phyloP scores from a whole-genome alignment of 1,284 basidiomycete genomes.

The Exsudoporus floridanus region DNA sequence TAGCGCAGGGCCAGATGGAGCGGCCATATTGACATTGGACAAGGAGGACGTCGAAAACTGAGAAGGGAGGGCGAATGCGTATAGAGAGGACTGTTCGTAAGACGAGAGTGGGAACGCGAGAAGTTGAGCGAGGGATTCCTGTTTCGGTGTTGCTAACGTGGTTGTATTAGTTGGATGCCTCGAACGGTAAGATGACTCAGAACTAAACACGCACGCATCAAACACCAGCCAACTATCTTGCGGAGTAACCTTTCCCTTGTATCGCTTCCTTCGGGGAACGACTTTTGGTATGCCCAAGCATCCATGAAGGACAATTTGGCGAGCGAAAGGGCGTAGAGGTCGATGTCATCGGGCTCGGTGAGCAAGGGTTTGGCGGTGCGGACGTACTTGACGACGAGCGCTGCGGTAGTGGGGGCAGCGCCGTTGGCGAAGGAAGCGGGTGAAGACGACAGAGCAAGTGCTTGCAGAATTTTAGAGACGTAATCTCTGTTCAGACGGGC shows the following conservation, averaged over 20 bases:
- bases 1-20: conserved; percentile 28
- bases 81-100: conserved; percentile 60
- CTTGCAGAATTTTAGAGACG: conserved; percentile 70
- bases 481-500: conserved; percentile 71
- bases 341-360: conserved; percentile 63
- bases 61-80: conserved; percentile 59
- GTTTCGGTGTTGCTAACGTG: conserved; percentile 54
- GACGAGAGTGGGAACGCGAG: conserved; percentile 61
- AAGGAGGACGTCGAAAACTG: conserved; percentile 20
- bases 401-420: conserved; percentile 13
- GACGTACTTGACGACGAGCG: conserved; percentile 64
- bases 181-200: not conserved
- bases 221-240: conserved; percentile 65
- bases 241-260: conserved; percentile 54
- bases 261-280: conserved; percentile 56
- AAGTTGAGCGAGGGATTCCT: conserved; percentile 55
- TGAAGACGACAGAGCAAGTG: conserved; percentile 54
- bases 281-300: conserved; percentile 72
- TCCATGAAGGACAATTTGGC: conserved; percentile 61
- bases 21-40: not conserved
- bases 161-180: not conserved
- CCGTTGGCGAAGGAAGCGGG: conserved; percentile 36
- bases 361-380: conserved; percentile 68
- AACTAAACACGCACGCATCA: conserved; percentile 57
- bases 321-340: conserved; percentile 63